Percentiles rank a stretch among this genome's conserved stretches.
phyloP scores from a whole-genome alignment of 768 basidiomycete genomes.

The Mycena albidolilacea region DNA sequence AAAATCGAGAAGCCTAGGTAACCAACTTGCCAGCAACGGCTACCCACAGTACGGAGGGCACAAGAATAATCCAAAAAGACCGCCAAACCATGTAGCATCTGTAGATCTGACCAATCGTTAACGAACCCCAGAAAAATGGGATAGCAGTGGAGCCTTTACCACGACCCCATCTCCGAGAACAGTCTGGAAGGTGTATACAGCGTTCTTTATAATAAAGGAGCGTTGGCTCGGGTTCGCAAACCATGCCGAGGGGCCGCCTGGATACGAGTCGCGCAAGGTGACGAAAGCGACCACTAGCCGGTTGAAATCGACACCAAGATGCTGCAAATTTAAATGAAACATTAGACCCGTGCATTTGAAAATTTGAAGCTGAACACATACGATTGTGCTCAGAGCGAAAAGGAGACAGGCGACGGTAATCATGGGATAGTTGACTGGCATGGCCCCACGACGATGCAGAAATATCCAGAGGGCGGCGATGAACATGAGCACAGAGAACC shows the following conservation, averaged over 20 bases:
- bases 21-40: slow-evolving; percentile 40
- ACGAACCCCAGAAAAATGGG: not conserved
- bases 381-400: slow-evolving; percentile 48
- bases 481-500: slow-evolving; percentile 55
- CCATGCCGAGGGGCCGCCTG: slow-evolving; percentile 42
- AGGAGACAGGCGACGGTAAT: slow-evolving; percentile 44
- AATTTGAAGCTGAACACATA: slow-evolving; percentile 11
- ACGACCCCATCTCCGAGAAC: slow-evolving; percentile 32
- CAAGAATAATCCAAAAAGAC: slow-evolving; percentile 41
- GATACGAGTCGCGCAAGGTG: slow-evolving; percentile 32
- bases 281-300: slow-evolving; percentile 47
- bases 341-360: not conserved
- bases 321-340: slow-evolving; percentile 43
- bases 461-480: slow-evolving; percentile 47
- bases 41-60: slow-evolving; percentile 49
- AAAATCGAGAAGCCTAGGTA: not conserved
- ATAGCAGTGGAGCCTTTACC: not conserved
- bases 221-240: slow-evolving; percentile 46
- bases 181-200: slow-evolving; percentile 21
- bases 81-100: slow-evolving; percentile 50
- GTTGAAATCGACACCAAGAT: slow-evolving; percentile 44
- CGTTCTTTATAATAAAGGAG: slow-evolving; percentile 46
- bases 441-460: slow-evolving; percentile 10
- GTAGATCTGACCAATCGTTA: slow-evolving; percentile 26
- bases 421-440: slow-evolving; percentile 41